These are phyloP conservation scores for Chromosphaera perkinsii DNA, from an alignment of 208 protist genomes.

Conservation along the genomic window DNA sequence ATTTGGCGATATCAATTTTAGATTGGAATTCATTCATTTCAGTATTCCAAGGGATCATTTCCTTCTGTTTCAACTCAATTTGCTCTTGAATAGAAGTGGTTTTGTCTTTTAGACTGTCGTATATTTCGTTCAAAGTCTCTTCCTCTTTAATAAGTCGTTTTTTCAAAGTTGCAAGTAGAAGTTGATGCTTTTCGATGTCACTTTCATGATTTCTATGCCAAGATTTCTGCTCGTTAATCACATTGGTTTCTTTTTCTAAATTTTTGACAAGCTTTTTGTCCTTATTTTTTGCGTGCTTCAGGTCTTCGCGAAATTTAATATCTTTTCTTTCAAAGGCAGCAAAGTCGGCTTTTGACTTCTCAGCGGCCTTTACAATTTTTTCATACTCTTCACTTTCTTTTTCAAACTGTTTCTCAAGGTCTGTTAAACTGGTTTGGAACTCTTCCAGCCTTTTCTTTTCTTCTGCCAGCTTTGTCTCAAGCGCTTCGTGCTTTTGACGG, in stretches of 20 bases:
- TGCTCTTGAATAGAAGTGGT: constrained; percentile 71
- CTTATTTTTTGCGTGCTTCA: constrained; percentile 50
- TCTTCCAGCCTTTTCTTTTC: constrained; percentile 32
- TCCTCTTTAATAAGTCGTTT: constrained; percentile 63
- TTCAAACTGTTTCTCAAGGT: constrained; percentile 22
- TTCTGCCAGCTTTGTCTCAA: constrained; percentile 51
- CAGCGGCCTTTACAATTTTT: background rate
- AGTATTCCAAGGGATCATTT: constrained; percentile 67
- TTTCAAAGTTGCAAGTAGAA: too few species aligned
- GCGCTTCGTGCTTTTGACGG: constrained; percentile 76
- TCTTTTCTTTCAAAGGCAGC: constrained; percentile 58
- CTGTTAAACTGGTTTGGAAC: constrained; percentile 36
- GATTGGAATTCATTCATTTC: constrained; percentile 7
- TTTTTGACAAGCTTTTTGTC: constrained; percentile 46
- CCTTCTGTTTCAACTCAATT: constrained; percentile 79
- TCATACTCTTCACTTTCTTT: constrained; percentile 48
- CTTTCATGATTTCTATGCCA: too few species aligned
- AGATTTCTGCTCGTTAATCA: too few species aligned
- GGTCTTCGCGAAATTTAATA: constrained; percentile 57
- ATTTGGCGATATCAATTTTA: constrained; percentile 39
- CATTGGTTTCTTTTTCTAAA: too few species aligned
- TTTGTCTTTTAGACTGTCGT: constrained; percentile 69
- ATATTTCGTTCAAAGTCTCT: constrained; percentile 47
- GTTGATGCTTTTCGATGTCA: too few species aligned
- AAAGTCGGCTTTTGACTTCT: constrained; percentile 50